Evolutionary conservation across 495 filamentous ascomycete genomes (phyloP).

Genomic region (Daldinia vernicosa): DNA sequence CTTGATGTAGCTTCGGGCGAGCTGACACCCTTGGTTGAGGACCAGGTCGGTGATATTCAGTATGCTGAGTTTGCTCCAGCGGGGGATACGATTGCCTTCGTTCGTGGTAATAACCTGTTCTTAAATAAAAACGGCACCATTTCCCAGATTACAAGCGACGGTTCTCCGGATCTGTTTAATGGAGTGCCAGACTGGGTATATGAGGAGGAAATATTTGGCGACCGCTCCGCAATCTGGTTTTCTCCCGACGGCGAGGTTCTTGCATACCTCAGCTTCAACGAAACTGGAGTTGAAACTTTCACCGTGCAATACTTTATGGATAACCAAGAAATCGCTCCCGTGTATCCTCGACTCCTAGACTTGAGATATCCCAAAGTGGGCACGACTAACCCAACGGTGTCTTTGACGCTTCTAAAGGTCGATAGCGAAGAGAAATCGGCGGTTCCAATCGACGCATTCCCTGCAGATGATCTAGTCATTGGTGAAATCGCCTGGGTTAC

Average conservation of each 20-base stretch:
- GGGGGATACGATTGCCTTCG: slow-evolving; percentile 63
- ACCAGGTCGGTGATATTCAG: slow-evolving; percentile 64
- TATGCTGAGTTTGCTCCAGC: slow-evolving; percentile 61
- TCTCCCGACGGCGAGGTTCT: slow-evolving; percentile 65
- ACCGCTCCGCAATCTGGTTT: slow-evolving; percentile 63
- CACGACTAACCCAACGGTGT: slow-evolving; percentile 64
- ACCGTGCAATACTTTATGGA: slow-evolving; percentile 67
- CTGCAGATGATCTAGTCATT: slow-evolving; percentile 61
- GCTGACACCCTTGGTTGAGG: slow-evolving; percentile 54
- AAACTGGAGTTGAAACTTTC: slow-evolving; percentile 66
- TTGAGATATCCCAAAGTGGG: slow-evolving; percentile 67
- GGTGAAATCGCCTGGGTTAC: slow-evolving; percentile 68
- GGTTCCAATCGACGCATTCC: slow-evolving; percentile 56
- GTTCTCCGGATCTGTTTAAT: slow-evolving; percentile 64
- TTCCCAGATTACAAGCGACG: slow-evolving; percentile 63
- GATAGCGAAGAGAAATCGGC: slow-evolving; percentile 43
- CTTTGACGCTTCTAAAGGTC: slow-evolving; percentile 58
- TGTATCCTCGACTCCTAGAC: slow-evolving; percentile 61
- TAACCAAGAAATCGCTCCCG: slow-evolving; percentile 53
- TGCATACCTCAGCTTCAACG: slow-evolving; percentile 66
- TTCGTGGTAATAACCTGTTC: slow-evolving; percentile 65
- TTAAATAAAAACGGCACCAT: slow-evolving; percentile 58
- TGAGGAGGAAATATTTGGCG: slow-evolving; percentile 67
- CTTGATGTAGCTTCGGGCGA: slow-evolving; percentile 58
- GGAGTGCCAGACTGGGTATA: slow-evolving; percentile 71